A percentile compares a stretch with the other conserved stretches of the same genome.
These are phyloP conservation scores for Boletus subcaerulescens DNA, from an alignment of 768 basidiomycete genomes.

Conservation along the genomic window DNA sequence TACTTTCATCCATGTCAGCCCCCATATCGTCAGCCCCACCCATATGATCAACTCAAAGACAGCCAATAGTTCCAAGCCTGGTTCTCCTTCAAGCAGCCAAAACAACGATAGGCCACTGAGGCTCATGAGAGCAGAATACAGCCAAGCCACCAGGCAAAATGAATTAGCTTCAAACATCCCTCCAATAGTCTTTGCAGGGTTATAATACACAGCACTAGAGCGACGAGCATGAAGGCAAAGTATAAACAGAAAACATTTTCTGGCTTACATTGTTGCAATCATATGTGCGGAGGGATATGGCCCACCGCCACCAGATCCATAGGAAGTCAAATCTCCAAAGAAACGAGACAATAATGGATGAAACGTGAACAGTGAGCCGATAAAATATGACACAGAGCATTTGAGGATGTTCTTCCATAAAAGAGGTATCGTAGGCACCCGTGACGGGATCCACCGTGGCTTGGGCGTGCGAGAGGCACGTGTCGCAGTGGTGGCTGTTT, in stretches of 20 bases:
- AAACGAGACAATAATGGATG: conserved; percentile 68
- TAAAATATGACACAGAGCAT: conserved; percentile 86
- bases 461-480: conserved; percentile 6
- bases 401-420: conserved; percentile 78
- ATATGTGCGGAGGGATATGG: conserved; percentile 84
- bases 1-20: conserved; percentile 87
- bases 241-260: background rate
- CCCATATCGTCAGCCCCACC: conserved; percentile 80
- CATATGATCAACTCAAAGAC: conserved; percentile 73
- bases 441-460: conserved; percentile 8
- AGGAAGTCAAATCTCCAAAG: conserved; percentile 58
- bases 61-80: conserved; percentile 71
- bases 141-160: conserved; percentile 67
- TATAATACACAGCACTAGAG: conserved; percentile 77
- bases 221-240: background rate
- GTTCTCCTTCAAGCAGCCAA: conserved; percentile 70
- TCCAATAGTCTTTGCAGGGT: conserved; percentile 91
- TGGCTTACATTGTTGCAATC: conserved; percentile 79
- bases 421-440: conserved; percentile 42
- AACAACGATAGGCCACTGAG: conserved; percentile 75
- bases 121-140: conserved; percentile 72
- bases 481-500: conserved; percentile 3
- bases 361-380: conserved; percentile 93
- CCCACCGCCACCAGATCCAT: conserved; percentile 42
- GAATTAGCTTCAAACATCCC: conserved; percentile 90